Base-by-base conservation (phyloP, 176 grass and related monocot genomes). In the Musa troglodytarum region DNA sequence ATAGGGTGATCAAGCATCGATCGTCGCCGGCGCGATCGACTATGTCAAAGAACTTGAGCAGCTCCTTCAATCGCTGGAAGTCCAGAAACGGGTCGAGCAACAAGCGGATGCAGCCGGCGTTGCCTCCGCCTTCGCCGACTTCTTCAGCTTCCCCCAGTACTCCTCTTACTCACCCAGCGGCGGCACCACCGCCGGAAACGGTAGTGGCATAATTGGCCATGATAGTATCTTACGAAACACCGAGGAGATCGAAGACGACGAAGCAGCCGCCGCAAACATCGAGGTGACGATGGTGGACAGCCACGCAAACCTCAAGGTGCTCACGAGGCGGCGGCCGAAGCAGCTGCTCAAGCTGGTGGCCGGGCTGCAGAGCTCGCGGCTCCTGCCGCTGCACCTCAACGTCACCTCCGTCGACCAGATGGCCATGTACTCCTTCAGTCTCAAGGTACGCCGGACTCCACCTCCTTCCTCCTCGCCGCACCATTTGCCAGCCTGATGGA, bases 201-300 rank as follows among this genome's bases (percentile, higher is more conserved):
- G 50, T 10, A 72, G 69, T 73, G 55, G 34, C 52, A 20, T 59
- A 15, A 59, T 19, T 59, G 57, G 49, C 65, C 5, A 0, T 9
- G 52, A 10, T 10, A 16, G 50, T 16, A 13, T n/a, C 57, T 8
- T 2, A 57, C 6, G 72, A 50, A 64, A 43, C 19, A 67, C 59
- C 65, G 76, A 72, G 13, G 26, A 11, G 26, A 50, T 23, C 1
- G 62, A 49, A 1, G 84, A 82, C 11, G 73, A 25, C 54, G 20
- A 52, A 52, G 28, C 65, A 2, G 85, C 79, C 1, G 49, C 87
- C 11, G 96, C 96, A 0, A 91, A 99, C 85, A 87, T 99, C 74
- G 96, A 99, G 82, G 96, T 99, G 72, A 95, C 96, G 1, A 87
- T 94, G 96, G 96, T 88, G 50, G 96, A 99, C 86, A 88, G 88